Evolutionary conservation across 495 filamentous ascomycete species (phyloP).

Genomic region (Platismatia glauca): DNA sequence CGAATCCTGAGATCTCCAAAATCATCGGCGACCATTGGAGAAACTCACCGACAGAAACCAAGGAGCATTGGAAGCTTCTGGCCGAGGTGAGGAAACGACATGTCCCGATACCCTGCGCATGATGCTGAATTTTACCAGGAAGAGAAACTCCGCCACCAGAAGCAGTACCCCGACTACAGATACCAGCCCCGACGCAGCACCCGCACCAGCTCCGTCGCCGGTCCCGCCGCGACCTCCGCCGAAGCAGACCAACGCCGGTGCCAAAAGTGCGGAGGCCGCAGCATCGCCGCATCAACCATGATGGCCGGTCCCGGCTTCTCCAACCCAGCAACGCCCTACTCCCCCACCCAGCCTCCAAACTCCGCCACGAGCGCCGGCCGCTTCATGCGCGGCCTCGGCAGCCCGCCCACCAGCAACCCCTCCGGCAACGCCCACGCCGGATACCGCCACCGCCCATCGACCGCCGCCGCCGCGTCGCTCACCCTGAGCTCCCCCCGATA

Average conservation of each 20-base stretch:
- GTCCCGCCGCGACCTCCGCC: slow-evolving; percentile 28
- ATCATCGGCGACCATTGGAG: slow-evolving; percentile 94
- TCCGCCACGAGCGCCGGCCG: slow-evolving; percentile 17
- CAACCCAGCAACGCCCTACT: slow-evolving; percentile 37
- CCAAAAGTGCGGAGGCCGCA: slow-evolving; percentile 25
- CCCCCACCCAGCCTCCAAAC: slow-evolving; percentile 12
- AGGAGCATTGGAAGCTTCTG: slow-evolving; percentile 78
- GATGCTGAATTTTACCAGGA: slow-evolving; percentile 41
- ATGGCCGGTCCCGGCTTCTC: slow-evolving; percentile 8
- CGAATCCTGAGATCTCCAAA: slow-evolving; percentile 97
- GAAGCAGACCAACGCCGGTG: slow-evolving; percentile 43
- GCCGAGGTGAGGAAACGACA: slow-evolving; percentile 53
- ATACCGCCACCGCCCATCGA: slow-evolving; percentile 8
- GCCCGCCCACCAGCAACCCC: slow-evolving; percentile 12
- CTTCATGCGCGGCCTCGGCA: slow-evolving; percentile 17
- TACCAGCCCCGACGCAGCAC: slow-evolving; percentile 82
- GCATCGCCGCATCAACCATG: slow-evolving; percentile 22
- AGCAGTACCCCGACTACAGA: slow-evolving; percentile 85
- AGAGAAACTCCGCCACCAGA: slow-evolving; percentile 83
- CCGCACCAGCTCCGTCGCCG: slow-evolving; percentile 28
- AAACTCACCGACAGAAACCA: slow-evolving; percentile 60
- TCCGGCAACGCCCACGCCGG: not conserved
- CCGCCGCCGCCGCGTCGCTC: slow-evolving; percentile 7
- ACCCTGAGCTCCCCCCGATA: slow-evolving; percentile 8
- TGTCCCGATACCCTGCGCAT: not conserved